Evolutionary conservation across 129 eudicot genomes (phyloP), one percentile per base, ranked within the genome.

Genomic region (Ambrosia trifida): DNA sequence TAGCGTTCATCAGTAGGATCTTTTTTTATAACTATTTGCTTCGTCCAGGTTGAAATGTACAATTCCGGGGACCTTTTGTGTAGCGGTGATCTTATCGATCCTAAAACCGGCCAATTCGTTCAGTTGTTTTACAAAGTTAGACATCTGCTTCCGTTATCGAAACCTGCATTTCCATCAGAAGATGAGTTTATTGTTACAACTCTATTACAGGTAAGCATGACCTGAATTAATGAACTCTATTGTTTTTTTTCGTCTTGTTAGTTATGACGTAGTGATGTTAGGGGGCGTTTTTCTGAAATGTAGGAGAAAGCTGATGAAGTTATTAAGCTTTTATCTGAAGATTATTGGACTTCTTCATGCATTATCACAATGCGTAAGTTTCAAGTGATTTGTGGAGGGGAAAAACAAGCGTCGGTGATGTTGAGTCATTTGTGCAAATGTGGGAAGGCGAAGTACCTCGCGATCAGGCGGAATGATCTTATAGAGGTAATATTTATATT

Each of bases 311-410:
- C 88, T 67, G 70, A 35, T 62, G 80, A 80, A 66, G 89, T 85
- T 71, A 66, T 85, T 68, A 78, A 80, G 44, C 46, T 51, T 30
- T 72, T 94, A 62, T 80, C 90, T 24, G 87, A 89, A 44, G 79
- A 67, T 74, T 83, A 89, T 53, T 89, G 98, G 98, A 89, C 90
- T 13, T 65, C 87, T 54, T 81, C 92, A 5, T 94, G 93, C 77
- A 83, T 94, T 11, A 50, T 89, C 60, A 89, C 96, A 6, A 82
- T 83, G 90, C 81, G 52, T 14, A 90, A 80, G 49, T 94, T 94
- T 72, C 78, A 72, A 73, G 84, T 63, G 49, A 75, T 85, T 11
- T 94, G 92, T 69, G 82, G 80, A 58, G 96, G 91, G 44, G 11
- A 79, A 10, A 65, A 78, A 50, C 91, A 94, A 80, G 92, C 95